Evolutionary conservation across 345 rosid genomes (phyloP).

Genomic region (Salix caprea): DNA sequence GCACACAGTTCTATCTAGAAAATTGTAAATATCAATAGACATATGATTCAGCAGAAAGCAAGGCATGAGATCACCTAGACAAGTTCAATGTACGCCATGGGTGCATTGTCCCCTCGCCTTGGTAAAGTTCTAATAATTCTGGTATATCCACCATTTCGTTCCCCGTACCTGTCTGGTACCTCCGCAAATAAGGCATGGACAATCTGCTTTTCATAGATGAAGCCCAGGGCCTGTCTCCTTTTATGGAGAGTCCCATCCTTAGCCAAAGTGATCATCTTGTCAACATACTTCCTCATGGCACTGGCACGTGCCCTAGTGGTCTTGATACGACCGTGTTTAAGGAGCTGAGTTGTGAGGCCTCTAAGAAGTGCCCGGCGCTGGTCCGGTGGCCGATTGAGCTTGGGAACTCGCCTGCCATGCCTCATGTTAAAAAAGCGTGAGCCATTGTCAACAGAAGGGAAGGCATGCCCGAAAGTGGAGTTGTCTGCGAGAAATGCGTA

Average conservation of each 20-base stretch:
- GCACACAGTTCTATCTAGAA: not conserved
- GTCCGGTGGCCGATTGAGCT: conserved; percentile 90
- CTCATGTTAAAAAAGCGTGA: conserved; percentile 75
- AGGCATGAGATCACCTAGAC: conserved; percentile 37
- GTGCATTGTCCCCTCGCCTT: conserved; percentile 95
- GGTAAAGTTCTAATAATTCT: conserved; percentile 90
- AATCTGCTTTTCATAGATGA: conserved; percentile 83
- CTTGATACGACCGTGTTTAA: conserved; percentile 81
- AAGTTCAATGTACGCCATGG: conserved; percentile 94
- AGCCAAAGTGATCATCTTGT: conserved; percentile 88
- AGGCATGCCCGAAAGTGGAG: conserved; percentile 41
- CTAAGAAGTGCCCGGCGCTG: conserved; percentile 79
- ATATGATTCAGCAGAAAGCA: not conserved
- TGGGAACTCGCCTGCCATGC: conserved; percentile 79
- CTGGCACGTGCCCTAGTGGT: conserved; percentile 89
- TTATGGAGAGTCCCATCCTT: conserved; percentile 88
- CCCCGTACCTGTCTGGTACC: conserved; percentile 81
- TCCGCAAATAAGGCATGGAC: conserved; percentile 87
- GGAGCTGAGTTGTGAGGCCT: conserved; percentile 90
- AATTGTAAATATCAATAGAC: not conserved
- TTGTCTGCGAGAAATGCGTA: conserved; percentile 30
- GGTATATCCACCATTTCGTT: conserved; percentile 89
- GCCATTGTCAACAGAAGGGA: conserved; percentile 47
- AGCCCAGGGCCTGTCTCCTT: conserved; percentile 84
- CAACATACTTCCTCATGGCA: conserved; percentile 77